Evolutionary conservation across 495 filamentous ascomycete species (phyloP), one percentile per base, ranked within the genome.

Genomic region (Podospora appendiculata): DNA sequence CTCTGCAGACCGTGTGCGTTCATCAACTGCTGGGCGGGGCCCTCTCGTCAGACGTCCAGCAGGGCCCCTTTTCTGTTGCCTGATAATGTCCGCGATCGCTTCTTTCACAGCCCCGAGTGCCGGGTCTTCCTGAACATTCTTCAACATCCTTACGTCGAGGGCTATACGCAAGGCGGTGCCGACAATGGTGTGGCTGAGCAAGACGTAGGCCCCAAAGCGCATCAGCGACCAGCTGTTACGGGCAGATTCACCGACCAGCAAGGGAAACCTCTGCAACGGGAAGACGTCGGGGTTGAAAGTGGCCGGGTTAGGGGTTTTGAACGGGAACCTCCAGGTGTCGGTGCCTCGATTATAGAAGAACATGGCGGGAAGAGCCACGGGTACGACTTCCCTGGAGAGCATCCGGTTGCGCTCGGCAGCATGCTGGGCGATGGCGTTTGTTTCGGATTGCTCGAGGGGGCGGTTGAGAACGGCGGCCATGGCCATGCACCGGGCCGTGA

Each of bases 261-360:
- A 16, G 8, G 41, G 12, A 1, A 17, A 4, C 10, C 12, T 10
- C 1, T n/a, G 13, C 13, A 6, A 33, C 9, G 58, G 63, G 47
- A 59, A 66, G 19, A 11, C 14, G 18, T 43, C 7, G 5, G 56
- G 55, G 41, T 52, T 53, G 52, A 61, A 59, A 1, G 12, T 48
- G 2, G 40, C 47, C 14, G 50, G 45, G 32, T 57, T 50, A 6
- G 60, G 63, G 13, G 54, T 61, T 35, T 43, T 56, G 34, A 61
- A 54, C 14, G 63, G 63, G 36, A 66, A 66, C 18, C 56, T 58
- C 32, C 53, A 61, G 10, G 13, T 51, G 9, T 53, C 32, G 10
- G 47, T 49, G 32, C 63, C 60, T 9, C 52, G 53, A 16, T 44
- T n/a, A 39, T 42, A 35, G 25, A 53, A 52, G 32, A 25, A 50